phyloP scores from a whole-genome alignment of 2,329 filamentous ascomycete genomes.

The Trichoderma sp. region DNA sequence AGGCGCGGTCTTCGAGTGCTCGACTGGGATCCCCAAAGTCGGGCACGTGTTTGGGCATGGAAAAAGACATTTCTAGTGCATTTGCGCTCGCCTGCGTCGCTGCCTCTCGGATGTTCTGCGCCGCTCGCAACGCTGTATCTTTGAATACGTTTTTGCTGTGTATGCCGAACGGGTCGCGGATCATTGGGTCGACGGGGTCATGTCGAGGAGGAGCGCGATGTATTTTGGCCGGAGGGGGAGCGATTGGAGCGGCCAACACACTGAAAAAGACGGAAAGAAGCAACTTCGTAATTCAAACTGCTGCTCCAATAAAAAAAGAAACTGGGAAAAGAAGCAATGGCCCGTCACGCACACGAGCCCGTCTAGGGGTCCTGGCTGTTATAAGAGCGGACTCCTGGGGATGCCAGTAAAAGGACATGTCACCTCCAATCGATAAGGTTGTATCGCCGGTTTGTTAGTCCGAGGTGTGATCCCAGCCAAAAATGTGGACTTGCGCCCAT shows the following conservation, averaged over 20 bases:
- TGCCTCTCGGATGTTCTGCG: conserved; percentile 44
- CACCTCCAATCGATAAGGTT: conserved; percentile 20
- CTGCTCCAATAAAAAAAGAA: not conserved
- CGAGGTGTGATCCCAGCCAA: not conserved
- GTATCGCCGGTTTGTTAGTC: not conserved
- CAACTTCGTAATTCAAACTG: not conserved
- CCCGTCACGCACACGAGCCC: conserved; percentile 12
- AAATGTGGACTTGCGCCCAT: not conserved
- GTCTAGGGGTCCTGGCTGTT: conserved; percentile 13
- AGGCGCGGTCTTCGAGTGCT: conserved; percentile 63
- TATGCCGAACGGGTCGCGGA: conserved; percentile 47
- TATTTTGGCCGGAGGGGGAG: not conserved
- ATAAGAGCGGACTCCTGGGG: not conserved
- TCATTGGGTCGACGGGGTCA: conserved; percentile 36
- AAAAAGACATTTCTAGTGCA: conserved; percentile 62
- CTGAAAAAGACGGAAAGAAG: not conserved
- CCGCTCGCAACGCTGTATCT: conserved; percentile 46
- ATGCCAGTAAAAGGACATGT: conserved; percentile 18
- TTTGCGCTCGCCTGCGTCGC: conserved; percentile 50
- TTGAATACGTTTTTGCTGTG: conserved; percentile 47
- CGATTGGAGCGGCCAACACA: not conserved
- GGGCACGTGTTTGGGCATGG: conserved; percentile 67
- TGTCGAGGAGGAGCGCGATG: conserved; percentile 24
- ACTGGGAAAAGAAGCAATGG: not conserved
- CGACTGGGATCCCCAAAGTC: conserved; percentile 65